Conservation (phyloP, 169 alveolate genomes). For the Perkinsus marinus region DNA sequence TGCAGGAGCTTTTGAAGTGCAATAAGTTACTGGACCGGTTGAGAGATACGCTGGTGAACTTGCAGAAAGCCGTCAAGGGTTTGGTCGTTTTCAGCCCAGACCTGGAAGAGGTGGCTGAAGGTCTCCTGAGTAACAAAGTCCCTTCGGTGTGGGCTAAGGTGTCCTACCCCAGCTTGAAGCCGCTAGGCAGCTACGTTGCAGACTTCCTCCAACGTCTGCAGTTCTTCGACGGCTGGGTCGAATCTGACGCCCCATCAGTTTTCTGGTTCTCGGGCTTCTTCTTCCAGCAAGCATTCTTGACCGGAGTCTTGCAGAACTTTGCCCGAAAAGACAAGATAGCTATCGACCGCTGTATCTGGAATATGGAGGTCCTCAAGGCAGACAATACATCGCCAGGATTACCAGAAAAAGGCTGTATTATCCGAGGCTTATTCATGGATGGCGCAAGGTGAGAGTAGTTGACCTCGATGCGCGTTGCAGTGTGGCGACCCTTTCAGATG, state of each 20-base stretch:
- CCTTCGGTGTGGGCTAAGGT: slow-evolving; percentile 70
- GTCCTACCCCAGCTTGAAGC: slow-evolving; percentile 73
- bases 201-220: background rate
- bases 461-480: slow-evolving; percentile 42
- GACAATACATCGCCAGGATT: slow-evolving; percentile 20
- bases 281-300: slow-evolving; percentile 83
- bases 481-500: slow-evolving; percentile 4
- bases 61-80: slow-evolving; percentile 79
- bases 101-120: slow-evolving; percentile 64
- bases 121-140: slow-evolving; percentile 67
- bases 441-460: slow-evolving; percentile 90
- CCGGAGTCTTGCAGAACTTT: slow-evolving; percentile 49
- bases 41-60: slow-evolving; percentile 53
- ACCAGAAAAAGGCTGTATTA: slow-evolving; percentile 68
- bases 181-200: slow-evolving; percentile 60
- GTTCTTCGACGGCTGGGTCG: slow-evolving; percentile 63
- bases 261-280: slow-evolving; percentile 74
- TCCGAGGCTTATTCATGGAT: slow-evolving; percentile 72
- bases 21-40: slow-evolving; percentile 54
- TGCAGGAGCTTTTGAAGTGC: slow-evolving; percentile 67
- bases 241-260: slow-evolving; percentile 64
- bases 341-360: slow-evolving; percentile 67
- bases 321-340: slow-evolving; percentile 71
- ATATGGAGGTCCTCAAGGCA: slow-evolving; percentile 39
- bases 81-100: slow-evolving; percentile 77